Conservation (phyloP, 495 filamentous ascomycete species). For the Hapsidospora chrysogenum region DNA sequence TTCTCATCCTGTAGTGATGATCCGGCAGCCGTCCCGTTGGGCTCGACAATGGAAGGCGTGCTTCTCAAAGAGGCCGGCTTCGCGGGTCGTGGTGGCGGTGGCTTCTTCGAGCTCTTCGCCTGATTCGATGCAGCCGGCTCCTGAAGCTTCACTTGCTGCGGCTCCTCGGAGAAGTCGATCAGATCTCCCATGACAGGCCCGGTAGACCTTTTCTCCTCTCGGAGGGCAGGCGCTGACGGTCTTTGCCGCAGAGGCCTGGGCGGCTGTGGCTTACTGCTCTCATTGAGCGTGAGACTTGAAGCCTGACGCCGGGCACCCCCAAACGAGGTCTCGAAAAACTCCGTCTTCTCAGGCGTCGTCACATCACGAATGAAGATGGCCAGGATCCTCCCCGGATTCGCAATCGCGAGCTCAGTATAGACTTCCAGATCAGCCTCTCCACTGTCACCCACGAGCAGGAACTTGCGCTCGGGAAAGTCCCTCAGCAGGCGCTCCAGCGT, state of each 20-base stretch:
- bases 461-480: conserved; percentile 81
- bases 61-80: conserved; percentile 52
- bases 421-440: conserved; percentile 95
- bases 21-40: no score
- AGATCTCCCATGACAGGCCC: conserved; percentile 35
- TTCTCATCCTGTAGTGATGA: no score
- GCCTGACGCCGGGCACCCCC: conserved; percentile 4
- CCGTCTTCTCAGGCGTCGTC: conserved; percentile 50
- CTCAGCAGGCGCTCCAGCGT: conserved; percentile 68
- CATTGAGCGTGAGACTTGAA: conserved; percentile 1
- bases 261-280: conserved; percentile 7
- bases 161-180: conserved; percentile 47
- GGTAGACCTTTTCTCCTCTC: conserved; percentile 9
- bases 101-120: conserved; percentile 12
- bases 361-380: conserved; percentile 87
- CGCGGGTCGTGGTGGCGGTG: conserved; percentile 42
- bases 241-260: conserved; percentile 12
- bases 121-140: conserved; percentile 11
- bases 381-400: conserved; percentile 66
- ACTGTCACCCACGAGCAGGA: conserved; percentile 86
- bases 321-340: conserved; percentile 65
- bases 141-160: conserved; percentile 15
- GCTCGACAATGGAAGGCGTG: conserved; percentile 6
- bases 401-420: conserved; percentile 79
- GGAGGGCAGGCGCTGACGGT: conserved; percentile 6